Conservation (phyloP, 257 asterid genomes). For the Verbascum thapsus region DNA sequence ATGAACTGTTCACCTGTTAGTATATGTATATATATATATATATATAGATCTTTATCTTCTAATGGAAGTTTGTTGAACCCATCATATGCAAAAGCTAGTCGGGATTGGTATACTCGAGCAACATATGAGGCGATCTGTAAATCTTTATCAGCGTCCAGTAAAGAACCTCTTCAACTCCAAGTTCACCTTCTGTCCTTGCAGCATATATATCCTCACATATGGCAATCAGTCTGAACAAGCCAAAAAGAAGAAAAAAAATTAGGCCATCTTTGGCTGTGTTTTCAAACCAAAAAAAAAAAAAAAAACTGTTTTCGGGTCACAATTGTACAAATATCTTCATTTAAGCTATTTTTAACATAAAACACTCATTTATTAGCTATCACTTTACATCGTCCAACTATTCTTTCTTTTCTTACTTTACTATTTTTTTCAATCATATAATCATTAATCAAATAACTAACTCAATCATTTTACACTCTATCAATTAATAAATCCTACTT, state of each 20-base stretch:
- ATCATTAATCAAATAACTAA: no score
- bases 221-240: conserved; percentile 75
- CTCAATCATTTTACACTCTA: no score
- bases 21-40: no score
- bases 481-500: no score
- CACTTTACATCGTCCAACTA: no score
- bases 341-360: no score
- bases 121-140: conserved; percentile 95
- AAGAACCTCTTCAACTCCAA: conserved; percentile 93
- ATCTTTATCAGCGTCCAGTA: conserved; percentile 96
- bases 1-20: conserved; percentile 17
- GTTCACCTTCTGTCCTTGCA: conserved; percentile 98
- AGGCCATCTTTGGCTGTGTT: no score
- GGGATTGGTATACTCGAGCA: conserved; percentile 86
- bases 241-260: conserved; percentile 8
- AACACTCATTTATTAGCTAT: no score
- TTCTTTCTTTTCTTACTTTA: no score
- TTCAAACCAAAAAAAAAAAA: conserved; percentile 19
- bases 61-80: conserved; percentile 22
- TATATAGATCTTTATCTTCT: no score
- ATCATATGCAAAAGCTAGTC: conserved; percentile 47
- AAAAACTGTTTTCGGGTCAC: neutral
- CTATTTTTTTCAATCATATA: no score
- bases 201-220: conserved; percentile 98
- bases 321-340: no score